Conservation (phyloP, 2,329 filamentous ascomycete genomes). For the Trichoderma brevicompactum region DNA sequence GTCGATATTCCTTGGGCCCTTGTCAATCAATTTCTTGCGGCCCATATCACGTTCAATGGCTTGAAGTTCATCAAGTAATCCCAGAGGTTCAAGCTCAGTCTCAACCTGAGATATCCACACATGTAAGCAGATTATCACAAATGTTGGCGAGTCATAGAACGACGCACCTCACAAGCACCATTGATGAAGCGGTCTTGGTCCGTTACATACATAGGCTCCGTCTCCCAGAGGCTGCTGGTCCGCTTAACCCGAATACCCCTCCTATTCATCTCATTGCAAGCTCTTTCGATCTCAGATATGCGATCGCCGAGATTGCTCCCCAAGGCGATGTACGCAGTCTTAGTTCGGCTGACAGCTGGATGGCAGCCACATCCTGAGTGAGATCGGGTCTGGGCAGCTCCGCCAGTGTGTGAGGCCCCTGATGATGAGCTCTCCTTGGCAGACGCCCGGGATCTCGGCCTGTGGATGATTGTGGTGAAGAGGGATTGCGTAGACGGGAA, state of each 20-base stretch:
- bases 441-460: slow-evolving; percentile 2
- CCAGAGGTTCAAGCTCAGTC: slow-evolving; percentile 74
- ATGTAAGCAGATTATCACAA: neutral
- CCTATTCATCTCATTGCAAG: slow-evolving; percentile 76
- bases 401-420: neutral
- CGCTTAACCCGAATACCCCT: slow-evolving; percentile 73
- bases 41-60: slow-evolving; percentile 80
- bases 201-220: slow-evolving; percentile 92
- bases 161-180: slow-evolving; percentile 79
- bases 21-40: slow-evolving; percentile 83
- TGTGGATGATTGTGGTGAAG: slow-evolving; percentile 7
- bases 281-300: slow-evolving; percentile 80
- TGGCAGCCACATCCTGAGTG: slow-evolving; percentile 44
- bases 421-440: neutral
- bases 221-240: slow-evolving; percentile 93
- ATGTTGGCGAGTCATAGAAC: neutral
- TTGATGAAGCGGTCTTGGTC: slow-evolving; percentile 91
- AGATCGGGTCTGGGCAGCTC: slow-evolving; percentile 30
- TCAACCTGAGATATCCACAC: slow-evolving; percentile 63
- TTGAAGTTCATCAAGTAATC: slow-evolving; percentile 80
- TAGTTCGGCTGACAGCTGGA: slow-evolving; percentile 40
- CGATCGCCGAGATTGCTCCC: slow-evolving; percentile 93
- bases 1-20: slow-evolving; percentile 93
- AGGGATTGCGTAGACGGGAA: slow-evolving; percentile 6
- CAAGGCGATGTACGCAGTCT: slow-evolving; percentile 77